Conservation (phyloP, 345 rosid species). For the Brassica cretica region DNA sequence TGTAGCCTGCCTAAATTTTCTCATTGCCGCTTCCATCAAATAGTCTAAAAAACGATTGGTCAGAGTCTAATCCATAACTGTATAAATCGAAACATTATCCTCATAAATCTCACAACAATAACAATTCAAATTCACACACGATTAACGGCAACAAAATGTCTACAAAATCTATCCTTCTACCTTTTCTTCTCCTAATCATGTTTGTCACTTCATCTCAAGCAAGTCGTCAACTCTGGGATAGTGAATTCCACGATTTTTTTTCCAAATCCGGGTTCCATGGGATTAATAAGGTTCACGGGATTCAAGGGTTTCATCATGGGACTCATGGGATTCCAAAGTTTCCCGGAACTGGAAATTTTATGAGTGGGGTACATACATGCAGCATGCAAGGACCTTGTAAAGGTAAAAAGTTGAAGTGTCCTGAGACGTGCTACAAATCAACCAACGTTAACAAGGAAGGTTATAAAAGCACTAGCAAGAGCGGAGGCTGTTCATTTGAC, state of each 20-base stretch:
- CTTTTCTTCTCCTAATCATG: conserved; percentile 12
- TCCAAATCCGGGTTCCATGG: conserved; percentile 7
- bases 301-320: background rate
- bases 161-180: conserved; percentile 1
- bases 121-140: background rate
- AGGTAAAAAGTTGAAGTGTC: conserved; percentile 31
- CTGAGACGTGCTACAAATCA: conserved; percentile 29
- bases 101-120: conserved; percentile 24
- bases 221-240: conserved; percentile 31
- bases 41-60: background rate
- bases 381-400: conserved; percentile 27
- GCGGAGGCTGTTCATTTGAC: conserved; percentile 36
- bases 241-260: background rate
- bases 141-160: conserved; percentile 15
- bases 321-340: background rate
- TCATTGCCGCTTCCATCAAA: background rate
- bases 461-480: conserved; percentile 20
- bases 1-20: background rate
- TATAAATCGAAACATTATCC: background rate
- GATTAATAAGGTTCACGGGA: background rate
- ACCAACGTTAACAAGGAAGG: conserved; percentile 22
- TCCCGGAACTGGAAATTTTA: background rate
- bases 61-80: background rate
- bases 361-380: conserved; percentile 12
- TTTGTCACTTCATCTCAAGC: conserved; percentile 26